A percentile compares a stretch with the other conserved stretches of the same genome.
phyloP scores from a whole-genome alignment of 257 asterid species.

The Verbascum thapsus region DNA sequence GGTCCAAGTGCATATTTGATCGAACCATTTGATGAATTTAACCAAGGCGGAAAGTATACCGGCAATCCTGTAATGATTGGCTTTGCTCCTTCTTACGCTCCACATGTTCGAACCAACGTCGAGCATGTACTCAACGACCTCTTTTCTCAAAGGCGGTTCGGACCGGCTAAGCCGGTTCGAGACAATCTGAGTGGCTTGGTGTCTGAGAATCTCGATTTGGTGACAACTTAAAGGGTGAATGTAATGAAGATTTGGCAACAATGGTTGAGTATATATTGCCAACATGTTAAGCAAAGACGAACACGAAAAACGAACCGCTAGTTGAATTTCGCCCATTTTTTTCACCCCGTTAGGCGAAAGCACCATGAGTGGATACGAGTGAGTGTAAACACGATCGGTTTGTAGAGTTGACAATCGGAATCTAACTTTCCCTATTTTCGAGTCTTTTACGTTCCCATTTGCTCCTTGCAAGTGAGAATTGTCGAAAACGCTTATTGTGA shows the following conservation, averaged over 20 bases:
- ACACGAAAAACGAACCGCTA: slow-evolving; percentile 80
- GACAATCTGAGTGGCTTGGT: slow-evolving; percentile 77
- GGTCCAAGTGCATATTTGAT: slow-evolving; percentile 56
- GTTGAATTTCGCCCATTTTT: slow-evolving; percentile 83
- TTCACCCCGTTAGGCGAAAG: slow-evolving; percentile 66
- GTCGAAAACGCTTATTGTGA: slow-evolving; percentile 76
- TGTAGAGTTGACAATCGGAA: slow-evolving; percentile 75
- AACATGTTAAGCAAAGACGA: slow-evolving; percentile 58
- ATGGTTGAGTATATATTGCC: slow-evolving; percentile 56
- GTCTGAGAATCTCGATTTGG: slow-evolving; percentile 67
- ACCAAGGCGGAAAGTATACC: slow-evolving; percentile 43
- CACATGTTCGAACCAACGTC: slow-evolving; percentile 88
- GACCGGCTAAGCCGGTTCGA: slow-evolving; percentile 68
- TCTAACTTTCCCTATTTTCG: slow-evolving; percentile 79
- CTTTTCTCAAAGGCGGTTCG: slow-evolving; percentile 80
- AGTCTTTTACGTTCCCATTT: slow-evolving; percentile 51
- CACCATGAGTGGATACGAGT: slow-evolving; percentile 75
- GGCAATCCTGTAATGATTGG: slow-evolving; percentile 59
- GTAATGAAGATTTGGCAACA: slow-evolving; percentile 69
- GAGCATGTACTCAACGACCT: slow-evolving; percentile 83
- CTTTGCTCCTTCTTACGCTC: slow-evolving; percentile 86
- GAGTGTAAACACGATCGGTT: slow-evolving; percentile 72
- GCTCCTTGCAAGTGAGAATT: slow-evolving; percentile 70
- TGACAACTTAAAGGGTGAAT: slow-evolving; percentile 62
- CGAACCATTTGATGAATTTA: slow-evolving; percentile 45